phyloP scores from a whole-genome alignment of 305 asterid genomes.

The Fraxinus dipetala region DNA sequence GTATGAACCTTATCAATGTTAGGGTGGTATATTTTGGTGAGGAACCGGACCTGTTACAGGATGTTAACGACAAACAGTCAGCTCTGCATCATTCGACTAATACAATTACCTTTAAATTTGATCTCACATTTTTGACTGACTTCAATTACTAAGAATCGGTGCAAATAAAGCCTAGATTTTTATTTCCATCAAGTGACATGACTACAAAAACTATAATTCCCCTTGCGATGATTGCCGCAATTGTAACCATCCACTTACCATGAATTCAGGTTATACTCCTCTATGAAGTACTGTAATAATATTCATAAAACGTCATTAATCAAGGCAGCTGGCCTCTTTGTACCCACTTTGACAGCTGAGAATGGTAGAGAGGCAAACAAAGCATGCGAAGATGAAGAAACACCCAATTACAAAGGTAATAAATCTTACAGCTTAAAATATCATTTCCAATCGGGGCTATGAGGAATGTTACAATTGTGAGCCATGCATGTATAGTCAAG shows the following conservation, averaged over 20 bases:
- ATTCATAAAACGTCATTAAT: background rate
- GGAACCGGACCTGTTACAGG: slow-evolving; percentile 83
- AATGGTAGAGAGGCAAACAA: background rate
- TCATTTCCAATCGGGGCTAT: background rate
- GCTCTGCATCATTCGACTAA: background rate
- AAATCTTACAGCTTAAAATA: background rate
- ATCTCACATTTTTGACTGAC: slow-evolving; percentile 14
- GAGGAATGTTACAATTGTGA: background rate
- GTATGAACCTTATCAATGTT: slow-evolving; percentile 79
- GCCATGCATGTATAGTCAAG: background rate
- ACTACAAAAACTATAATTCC: background rate
- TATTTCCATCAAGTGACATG: background rate
- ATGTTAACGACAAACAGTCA: slow-evolving; percentile 1
- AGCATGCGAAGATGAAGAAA: background rate
- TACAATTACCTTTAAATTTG: slow-evolving; percentile 16
- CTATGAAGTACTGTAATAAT: background rate
- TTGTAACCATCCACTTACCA: background rate
- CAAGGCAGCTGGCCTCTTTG: background rate
- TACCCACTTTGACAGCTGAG: background rate
- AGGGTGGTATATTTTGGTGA: slow-evolving; percentile 97
- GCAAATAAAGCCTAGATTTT: background rate
- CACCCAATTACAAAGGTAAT: background rate
- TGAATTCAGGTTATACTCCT: background rate
- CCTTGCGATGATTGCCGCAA: background rate
- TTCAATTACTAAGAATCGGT: slow-evolving; percentile 9